A percentile compares a stretch with the other conserved stretches of the same genome.
Conservation (phyloP, 768 basidiomycete species). For the Arthromyces matolae region DNA sequence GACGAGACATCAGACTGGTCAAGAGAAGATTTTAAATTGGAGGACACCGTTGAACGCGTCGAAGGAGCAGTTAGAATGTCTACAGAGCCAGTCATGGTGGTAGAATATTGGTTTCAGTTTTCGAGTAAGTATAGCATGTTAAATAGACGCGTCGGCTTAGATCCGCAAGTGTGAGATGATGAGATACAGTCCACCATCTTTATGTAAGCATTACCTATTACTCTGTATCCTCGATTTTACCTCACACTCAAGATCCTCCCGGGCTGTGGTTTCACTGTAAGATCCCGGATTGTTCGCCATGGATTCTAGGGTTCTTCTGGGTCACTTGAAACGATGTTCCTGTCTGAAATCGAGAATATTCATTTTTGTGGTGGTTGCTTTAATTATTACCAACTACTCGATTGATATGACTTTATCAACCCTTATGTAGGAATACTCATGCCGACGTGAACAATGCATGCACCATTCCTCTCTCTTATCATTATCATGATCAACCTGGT, state of each 20-base stretch:
- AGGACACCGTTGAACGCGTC: constrained; percentile 7
- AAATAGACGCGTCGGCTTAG: constrained; percentile 14
- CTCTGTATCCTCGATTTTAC: no score
- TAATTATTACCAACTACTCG: no score
- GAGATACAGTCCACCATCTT: not conserved
- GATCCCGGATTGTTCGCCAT: not conserved
- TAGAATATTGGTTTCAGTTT: not conserved
- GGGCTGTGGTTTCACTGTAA: not conserved
- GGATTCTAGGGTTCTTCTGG: not conserved
- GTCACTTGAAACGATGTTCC: no score
- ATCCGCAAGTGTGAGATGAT: constrained; percentile 4
- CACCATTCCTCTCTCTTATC: no score
- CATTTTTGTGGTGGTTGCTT: no score
- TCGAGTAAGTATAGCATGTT: constrained; percentile 4
- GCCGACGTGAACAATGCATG: no score
- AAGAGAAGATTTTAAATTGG: not conserved
- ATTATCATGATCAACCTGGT: constrained; percentile 7
- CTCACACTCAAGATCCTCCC: constrained; percentile 17
- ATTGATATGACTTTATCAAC: no score
- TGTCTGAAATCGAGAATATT: no score
- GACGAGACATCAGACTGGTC: not conserved
- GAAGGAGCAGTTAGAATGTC: constrained; percentile 20
- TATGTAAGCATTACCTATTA: no score
- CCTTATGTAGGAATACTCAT: no score
- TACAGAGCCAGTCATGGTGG: constrained; percentile 23